A percentile compares a stretch with the other conserved stretches of the same genome.
Evolutionary conservation across 192 early-diverging fungal genomes (phyloP).

Genomic region (Phycomyces nitens): DNA sequence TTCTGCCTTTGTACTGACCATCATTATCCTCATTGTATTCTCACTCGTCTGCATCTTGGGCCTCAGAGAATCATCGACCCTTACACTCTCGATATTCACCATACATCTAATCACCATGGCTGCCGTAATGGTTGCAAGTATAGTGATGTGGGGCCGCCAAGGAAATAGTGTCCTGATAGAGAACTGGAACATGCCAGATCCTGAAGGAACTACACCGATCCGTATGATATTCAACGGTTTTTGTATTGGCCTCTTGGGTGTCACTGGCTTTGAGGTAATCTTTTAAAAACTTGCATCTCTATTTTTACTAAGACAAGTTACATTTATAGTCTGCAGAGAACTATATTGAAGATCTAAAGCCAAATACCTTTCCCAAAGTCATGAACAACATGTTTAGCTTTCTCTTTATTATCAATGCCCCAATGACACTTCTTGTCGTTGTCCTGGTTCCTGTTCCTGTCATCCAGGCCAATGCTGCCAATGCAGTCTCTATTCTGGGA

Average conservation of each 20-base stretch:
- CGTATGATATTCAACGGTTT: constrained; percentile 48
- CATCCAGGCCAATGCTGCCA: constrained; percentile 36
- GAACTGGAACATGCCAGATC: constrained; percentile 44
- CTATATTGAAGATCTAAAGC: constrained; percentile 56
- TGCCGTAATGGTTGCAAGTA: constrained; percentile 36
- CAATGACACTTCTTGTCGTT: constrained; percentile 42
- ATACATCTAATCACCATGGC: constrained; percentile 45
- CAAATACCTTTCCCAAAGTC: constrained; percentile 51
- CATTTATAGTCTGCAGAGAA: constrained; percentile 38
- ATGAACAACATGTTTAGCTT: constrained; percentile 55
- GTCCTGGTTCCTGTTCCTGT: constrained; percentile 45
- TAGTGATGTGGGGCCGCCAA: constrained; percentile 37
- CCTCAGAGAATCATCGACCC: constrained; percentile 47
- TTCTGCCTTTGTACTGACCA: constrained; percentile 40
- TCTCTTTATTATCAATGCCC: constrained; percentile 42
- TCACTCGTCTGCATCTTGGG: constrained; percentile 45
- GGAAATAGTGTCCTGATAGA: constrained; percentile 39
- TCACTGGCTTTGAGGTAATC: constrained; percentile 48
- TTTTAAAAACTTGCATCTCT: too few relatives aligned
- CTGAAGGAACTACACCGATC: constrained; percentile 22
- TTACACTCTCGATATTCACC: constrained; percentile 44
- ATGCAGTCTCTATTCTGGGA: constrained; percentile 44
- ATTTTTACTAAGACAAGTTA: too few relatives aligned
- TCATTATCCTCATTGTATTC: constrained; percentile 44
- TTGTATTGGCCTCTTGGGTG: constrained; percentile 53